A percentile compares a stretch with the other conserved stretches of the same genome.
phyloP scores from a whole-genome alignment of 371 early-diverging fungal genomes.

The Umbelopsis sp. region DNA sequence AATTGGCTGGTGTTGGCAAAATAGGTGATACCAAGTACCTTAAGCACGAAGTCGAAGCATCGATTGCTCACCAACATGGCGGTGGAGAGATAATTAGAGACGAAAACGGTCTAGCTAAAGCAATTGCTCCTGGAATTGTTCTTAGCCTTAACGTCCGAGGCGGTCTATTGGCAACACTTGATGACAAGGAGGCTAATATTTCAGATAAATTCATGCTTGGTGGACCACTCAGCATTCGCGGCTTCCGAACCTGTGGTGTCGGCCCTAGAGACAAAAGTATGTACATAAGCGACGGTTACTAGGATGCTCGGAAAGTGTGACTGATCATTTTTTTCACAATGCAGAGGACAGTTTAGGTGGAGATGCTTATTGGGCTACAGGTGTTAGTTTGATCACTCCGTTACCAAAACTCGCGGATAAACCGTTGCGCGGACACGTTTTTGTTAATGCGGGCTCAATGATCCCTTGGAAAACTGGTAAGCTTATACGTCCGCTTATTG shows the following conservation, averaged over 20 bases:
- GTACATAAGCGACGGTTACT: not conserved
- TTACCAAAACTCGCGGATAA: constrained; percentile 70
- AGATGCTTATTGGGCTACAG: constrained; percentile 77
- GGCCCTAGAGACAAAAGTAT: constrained; percentile 84
- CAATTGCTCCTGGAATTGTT: constrained; percentile 43
- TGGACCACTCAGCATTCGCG: constrained; percentile 85
- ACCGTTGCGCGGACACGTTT: constrained; percentile 81
- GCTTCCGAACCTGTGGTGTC: constrained; percentile 85
- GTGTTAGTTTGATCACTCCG: constrained; percentile 81
- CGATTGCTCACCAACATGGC: constrained; percentile 37
- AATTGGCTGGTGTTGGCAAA: constrained; percentile 79
- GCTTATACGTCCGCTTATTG: not conserved
- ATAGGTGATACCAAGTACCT: constrained; percentile 77
- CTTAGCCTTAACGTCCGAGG: constrained; percentile 62
- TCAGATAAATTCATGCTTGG: constrained; percentile 90
- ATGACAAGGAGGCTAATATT: constrained; percentile 56
- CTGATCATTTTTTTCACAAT: not conserved
- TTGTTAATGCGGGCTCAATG: constrained; percentile 85
- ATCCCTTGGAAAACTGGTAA: constrained; percentile 56
- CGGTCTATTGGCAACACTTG: constrained; percentile 71
- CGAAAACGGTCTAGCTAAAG: constrained; percentile 31
- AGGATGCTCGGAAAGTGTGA: too few relatives aligned
- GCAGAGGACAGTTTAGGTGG: constrained; percentile 88
- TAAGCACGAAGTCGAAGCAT: constrained; percentile 74
- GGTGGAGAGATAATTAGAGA: constrained; percentile 39